Percentiles rank a stretch among this genome's conserved stretches.
Evolutionary conservation across 2,329 filamentous ascomycete species (phyloP).

Genomic region (Pestalotiopsis sp.): DNA sequence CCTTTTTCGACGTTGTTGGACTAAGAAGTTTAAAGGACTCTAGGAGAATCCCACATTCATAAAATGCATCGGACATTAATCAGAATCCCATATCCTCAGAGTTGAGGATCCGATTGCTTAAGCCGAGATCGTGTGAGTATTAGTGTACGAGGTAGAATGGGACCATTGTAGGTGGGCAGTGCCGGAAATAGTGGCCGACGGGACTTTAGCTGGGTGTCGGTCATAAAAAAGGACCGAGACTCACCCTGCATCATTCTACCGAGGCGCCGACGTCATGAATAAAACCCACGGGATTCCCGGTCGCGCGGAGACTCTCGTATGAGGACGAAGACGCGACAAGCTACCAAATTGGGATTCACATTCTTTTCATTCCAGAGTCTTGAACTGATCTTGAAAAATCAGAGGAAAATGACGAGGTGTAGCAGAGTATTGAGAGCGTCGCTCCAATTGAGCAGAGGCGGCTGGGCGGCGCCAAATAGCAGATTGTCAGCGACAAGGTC

Average conservation of each 20-base stretch:
- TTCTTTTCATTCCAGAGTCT: not conserved
- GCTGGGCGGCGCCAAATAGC: conserved; percentile 17
- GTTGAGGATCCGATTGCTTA: no score
- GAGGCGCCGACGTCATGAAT: conserved; percentile 13
- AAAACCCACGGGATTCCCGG: conserved; percentile 5
- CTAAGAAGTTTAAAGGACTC: no score
- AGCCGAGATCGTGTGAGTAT: no score
- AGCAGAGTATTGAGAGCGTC: conserved; percentile 27
- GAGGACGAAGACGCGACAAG: not conserved
- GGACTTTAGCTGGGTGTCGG: not conserved
- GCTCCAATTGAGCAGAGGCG: conserved; percentile 28
- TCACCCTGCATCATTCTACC: not conserved
- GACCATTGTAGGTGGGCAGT: not conserved
- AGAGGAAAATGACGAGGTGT: conserved; percentile 25
- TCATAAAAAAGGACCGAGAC: not conserved
- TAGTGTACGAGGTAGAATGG: not conserved
- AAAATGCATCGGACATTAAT: no score
- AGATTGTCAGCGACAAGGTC: conserved; percentile 13
- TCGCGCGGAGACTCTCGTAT: not conserved
- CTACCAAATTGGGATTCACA: conserved; percentile 6
- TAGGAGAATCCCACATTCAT: no score
- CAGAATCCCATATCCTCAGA: no score
- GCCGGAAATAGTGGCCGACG: not conserved
- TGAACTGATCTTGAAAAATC: not conserved
- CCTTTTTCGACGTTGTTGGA: no score